Percentiles rank a stretch among this genome's conserved stretches.
phyloP scores from a whole-genome alignment of 164 flowering plant species.

The Malania oleifera region DNA sequence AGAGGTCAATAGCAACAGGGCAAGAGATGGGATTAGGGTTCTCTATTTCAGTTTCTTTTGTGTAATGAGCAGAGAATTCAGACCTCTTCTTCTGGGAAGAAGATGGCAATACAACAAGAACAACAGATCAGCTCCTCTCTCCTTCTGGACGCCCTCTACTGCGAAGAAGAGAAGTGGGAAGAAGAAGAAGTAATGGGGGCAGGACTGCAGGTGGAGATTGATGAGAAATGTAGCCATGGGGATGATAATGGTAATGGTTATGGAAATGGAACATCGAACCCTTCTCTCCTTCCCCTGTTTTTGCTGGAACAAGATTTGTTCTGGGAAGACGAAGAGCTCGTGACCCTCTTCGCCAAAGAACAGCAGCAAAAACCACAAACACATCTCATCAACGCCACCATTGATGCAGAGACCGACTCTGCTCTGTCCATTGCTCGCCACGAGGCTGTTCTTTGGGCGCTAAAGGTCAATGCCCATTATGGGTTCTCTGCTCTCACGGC shows the following conservation, averaged over 20 bases:
- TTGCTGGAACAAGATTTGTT: slow-evolving; percentile 3
- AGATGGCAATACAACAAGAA: too few species aligned
- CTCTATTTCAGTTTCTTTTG: too few species aligned
- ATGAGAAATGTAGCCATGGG: too few species aligned
- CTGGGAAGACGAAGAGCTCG: slow-evolving; percentile 16
- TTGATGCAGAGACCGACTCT: slow-evolving; percentile 4
- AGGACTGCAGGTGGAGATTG: too few species aligned
- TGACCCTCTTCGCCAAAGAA: slow-evolving; percentile 30
- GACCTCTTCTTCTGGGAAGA: too few species aligned
- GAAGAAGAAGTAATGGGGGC: too few species aligned
- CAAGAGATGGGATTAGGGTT: too few species aligned
- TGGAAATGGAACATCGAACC: too few species aligned
- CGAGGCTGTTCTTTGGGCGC: slow-evolving; percentile 54
- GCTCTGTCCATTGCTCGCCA: slow-evolving; percentile 16
- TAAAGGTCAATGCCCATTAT: slow-evolving; percentile 33
- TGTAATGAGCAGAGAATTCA: too few species aligned
- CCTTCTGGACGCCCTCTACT: slow-evolving; percentile 7
- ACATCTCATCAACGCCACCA: not conserved
- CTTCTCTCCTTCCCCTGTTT: not conserved
- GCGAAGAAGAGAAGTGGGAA: not conserved
- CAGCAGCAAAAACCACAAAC: slow-evolving; percentile 3
- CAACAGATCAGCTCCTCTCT: too few species aligned
- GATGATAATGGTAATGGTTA: not conserved
- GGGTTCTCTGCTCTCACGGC: slow-evolving; percentile 47
- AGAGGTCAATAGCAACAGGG: too few species aligned